Percentiles rank a stretch among this genome's conserved stretches.
phyloP scores from a whole-genome alignment of 1,284 basidiomycete species.

The Cutaneotrichosporon curvatum region DNA sequence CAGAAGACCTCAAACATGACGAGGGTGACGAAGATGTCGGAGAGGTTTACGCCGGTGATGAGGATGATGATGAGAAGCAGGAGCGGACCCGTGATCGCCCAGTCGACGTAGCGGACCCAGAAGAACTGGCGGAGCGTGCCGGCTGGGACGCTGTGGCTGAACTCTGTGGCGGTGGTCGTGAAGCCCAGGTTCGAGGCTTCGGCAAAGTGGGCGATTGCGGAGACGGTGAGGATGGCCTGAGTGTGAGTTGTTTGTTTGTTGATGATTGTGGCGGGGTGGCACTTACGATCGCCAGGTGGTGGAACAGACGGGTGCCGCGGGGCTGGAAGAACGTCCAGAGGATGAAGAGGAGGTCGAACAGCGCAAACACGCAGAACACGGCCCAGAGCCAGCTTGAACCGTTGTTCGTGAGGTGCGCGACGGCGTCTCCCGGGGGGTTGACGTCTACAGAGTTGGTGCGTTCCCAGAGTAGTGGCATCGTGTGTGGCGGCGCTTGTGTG shows the following conservation, averaged over 20 bases:
- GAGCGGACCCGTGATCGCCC: constrained; percentile 55
- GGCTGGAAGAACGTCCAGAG: constrained; percentile 47
- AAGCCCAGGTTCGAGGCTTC: constrained; percentile 59
- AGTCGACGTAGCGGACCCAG: constrained; percentile 53
- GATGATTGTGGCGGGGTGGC: background rate
- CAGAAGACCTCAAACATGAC: constrained; percentile 55
- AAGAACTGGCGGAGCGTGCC: constrained; percentile 52
- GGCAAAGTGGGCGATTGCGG: constrained; percentile 50
- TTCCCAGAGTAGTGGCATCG: no score
- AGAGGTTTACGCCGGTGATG: constrained; percentile 52
- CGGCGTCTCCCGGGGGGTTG: constrained; percentile 21
- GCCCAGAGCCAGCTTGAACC: constrained; percentile 52
- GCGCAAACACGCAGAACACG: constrained; percentile 52
- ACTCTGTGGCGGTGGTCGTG: constrained; percentile 52
- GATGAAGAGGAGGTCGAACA: constrained; percentile 46
- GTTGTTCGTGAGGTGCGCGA: constrained; percentile 19
- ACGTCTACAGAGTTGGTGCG: background rate
- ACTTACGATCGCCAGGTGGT: constrained; percentile 48
- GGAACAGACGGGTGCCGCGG: constrained; percentile 50
- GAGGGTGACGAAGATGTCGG: constrained; percentile 52
- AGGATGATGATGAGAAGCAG: constrained; percentile 54
- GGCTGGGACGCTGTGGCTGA: constrained; percentile 35
- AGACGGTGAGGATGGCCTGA: constrained; percentile 49
- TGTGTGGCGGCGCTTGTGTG: no score
- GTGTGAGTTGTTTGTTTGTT: background rate